These are phyloP conservation scores for Umbelopsis sp. DNA, from an alignment of 192 early-diverging fungal genomes.

Conservation along the genomic window DNA sequence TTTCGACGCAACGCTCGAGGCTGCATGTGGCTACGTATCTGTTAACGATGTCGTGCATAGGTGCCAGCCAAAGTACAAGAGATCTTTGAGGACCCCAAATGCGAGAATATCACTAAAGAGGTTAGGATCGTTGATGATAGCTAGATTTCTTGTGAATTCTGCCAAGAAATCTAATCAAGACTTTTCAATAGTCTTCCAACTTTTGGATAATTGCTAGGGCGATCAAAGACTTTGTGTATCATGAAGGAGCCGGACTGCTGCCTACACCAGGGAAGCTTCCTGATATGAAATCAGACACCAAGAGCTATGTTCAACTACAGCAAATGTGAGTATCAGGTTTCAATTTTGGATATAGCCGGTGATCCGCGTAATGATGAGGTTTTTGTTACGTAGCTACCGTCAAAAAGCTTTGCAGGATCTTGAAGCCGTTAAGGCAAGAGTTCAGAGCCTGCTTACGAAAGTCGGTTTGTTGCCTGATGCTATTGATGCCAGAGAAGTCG, in stretches of 20 bases:
- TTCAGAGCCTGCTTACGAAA: slow-evolving; percentile 49
- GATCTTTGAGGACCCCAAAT: slow-evolving; percentile 61
- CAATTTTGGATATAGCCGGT: background rate
- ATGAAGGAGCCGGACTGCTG: slow-evolving; percentile 70
- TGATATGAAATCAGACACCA: slow-evolving; percentile 98
- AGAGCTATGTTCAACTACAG: slow-evolving; percentile 83
- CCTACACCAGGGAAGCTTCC: slow-evolving; percentile 88
- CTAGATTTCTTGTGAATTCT: background rate
- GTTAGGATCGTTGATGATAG: slow-evolving; percentile 37
- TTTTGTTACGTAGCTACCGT: slow-evolving; percentile 63
- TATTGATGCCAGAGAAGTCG: slow-evolving; percentile 68
- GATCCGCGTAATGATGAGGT: background rate
- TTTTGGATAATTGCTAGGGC: slow-evolving; percentile 91
- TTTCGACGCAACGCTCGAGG: background rate
- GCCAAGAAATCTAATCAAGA: slow-evolving; percentile 4
- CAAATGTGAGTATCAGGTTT: slow-evolving; percentile 59
- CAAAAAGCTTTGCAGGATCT: slow-evolving; percentile 76
- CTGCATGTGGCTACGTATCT: background rate
- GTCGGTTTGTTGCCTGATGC: slow-evolving; percentile 54
- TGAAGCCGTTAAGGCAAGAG: slow-evolving; percentile 47
- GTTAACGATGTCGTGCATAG: slow-evolving; percentile 24
- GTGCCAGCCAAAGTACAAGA: slow-evolving; percentile 49
- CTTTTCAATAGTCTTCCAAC: slow-evolving; percentile 49
- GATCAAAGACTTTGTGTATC: slow-evolving; percentile 75
- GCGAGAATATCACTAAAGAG: slow-evolving; percentile 52